Percentiles rank a stretch among this genome's conserved stretches.
Evolutionary conservation across 139 green algal genomes (phyloP).

Genomic region (Trebouxia sp.): DNA sequence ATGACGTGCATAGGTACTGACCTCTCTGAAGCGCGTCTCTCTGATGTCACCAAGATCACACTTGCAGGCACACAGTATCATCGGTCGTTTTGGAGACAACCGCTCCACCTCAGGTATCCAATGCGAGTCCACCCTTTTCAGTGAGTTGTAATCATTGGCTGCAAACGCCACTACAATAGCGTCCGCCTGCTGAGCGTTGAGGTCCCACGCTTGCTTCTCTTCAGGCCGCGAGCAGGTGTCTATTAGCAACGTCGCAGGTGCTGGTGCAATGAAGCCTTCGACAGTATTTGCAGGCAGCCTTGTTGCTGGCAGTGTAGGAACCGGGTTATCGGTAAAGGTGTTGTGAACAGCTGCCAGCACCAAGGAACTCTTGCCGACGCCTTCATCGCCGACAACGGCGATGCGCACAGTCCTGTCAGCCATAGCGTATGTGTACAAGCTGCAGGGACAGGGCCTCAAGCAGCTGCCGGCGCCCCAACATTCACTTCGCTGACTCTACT

Average conservation of each 20-base stretch:
- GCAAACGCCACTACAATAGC: constrained; percentile 79
- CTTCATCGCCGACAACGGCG: constrained; percentile 33
- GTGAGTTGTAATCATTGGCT: constrained; percentile 37
- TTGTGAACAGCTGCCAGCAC: constrained; percentile 79
- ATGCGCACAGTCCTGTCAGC: constrained; percentile 24
- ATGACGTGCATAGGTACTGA: background rate
- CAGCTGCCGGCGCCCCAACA: too few species aligned
- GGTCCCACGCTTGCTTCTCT: constrained; percentile 60
- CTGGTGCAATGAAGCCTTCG: constrained; percentile 48
- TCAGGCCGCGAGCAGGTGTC: constrained; percentile 80
- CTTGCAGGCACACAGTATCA: constrained; percentile 80
- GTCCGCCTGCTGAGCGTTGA: constrained; percentile 50
- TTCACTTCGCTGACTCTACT: too few species aligned
- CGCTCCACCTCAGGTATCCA: constrained; percentile 77
- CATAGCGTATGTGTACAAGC: too few species aligned
- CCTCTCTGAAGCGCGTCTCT: background rate
- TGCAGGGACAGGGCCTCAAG: too few species aligned
- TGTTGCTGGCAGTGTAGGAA: constrained; percentile 76
- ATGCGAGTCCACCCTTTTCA: constrained; percentile 57
- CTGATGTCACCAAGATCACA: constrained; percentile 66
- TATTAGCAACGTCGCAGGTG: constrained; percentile 73
- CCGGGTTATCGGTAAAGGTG: constrained; percentile 71
- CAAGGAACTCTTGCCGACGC: constrained; percentile 84
- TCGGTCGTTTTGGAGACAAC: constrained; percentile 52
- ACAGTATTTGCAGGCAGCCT: constrained; percentile 62